These are phyloP conservation scores for Adansonia gregorii DNA, from an alignment of 441 rosid species.

Conservation along the genomic window DNA sequence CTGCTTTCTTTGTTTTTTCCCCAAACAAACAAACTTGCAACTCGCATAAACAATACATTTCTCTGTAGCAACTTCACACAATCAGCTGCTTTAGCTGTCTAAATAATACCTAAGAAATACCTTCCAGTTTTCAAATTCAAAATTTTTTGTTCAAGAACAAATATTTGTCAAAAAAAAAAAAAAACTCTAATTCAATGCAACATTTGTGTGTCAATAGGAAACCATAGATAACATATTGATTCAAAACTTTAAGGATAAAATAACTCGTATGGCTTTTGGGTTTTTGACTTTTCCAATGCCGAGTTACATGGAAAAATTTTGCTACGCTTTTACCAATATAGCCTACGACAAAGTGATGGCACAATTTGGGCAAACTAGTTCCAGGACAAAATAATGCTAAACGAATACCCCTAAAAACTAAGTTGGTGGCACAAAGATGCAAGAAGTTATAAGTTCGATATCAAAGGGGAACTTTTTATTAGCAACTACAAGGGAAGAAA, in stretches of 20 bases:
- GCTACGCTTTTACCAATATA: background rate
- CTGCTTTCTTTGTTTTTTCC: background rate
- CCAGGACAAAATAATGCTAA: background rate
- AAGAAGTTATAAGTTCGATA: background rate
- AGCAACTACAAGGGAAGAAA: background rate
- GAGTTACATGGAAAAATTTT: background rate
- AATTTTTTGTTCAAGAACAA: background rate
- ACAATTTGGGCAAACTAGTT: conserved; percentile 8
- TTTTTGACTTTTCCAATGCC: background rate
- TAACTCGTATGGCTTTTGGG: background rate
- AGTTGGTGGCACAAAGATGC: background rate
- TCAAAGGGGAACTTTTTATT: background rate
- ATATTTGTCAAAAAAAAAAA: background rate
- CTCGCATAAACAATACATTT: background rate
- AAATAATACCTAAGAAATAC: background rate
- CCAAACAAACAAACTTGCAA: background rate
- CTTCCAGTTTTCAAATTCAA: background rate
- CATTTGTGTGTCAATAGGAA: background rate
- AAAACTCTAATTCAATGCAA: background rate
- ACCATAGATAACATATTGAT: conserved; percentile 8
- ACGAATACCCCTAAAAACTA: background rate
- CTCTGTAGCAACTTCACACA: background rate
- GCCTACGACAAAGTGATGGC: conserved; percentile 9
- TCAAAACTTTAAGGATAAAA: background rate
- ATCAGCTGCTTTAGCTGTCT: conserved; percentile 11